Conservation (phyloP, 352 stramenopile genomes). For the Globisporangium emineosum region DNA sequence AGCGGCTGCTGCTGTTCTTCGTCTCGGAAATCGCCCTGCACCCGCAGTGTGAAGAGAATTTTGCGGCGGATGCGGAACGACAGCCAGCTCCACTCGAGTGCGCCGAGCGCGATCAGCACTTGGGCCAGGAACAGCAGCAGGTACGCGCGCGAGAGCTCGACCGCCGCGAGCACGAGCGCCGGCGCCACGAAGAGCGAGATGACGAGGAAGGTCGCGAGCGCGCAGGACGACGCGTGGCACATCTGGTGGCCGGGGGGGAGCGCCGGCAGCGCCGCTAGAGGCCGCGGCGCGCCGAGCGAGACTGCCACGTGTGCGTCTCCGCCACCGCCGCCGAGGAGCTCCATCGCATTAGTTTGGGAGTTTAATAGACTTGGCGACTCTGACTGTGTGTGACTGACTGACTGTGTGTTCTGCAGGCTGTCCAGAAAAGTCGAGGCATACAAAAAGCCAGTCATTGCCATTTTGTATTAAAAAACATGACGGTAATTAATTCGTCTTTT, state of each 20-base stretch:
- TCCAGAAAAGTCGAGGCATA: background rate
- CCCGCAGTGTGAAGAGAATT: constrained; percentile 33
- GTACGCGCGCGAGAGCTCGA: constrained; percentile 36
- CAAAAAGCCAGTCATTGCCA: background rate
- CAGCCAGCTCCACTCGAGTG: constrained; percentile 52
- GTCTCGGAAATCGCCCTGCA: background rate
- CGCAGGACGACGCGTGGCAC: constrained; percentile 13
- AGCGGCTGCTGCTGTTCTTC: background rate
- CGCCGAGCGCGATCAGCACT: constrained; percentile 31
- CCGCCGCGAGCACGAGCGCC: constrained; percentile 27
- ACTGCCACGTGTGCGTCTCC: constrained; percentile 1
- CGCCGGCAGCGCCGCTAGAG: background rate
- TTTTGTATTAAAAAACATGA: constrained; percentile 4
- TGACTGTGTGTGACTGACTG: too few relatives aligned
- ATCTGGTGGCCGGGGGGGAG: constrained; percentile 29
- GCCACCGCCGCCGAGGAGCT: background rate
- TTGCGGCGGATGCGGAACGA: constrained; percentile 44
- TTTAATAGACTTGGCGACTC: background rate
- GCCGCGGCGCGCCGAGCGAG: background rate
- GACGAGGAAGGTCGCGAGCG: constrained; percentile 26
- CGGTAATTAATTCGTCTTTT: constrained; percentile 5
- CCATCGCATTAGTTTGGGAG: background rate
- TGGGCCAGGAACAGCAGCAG: constrained; percentile 42
- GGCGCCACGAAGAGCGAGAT: constrained; percentile 30
- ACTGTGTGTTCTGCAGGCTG: background rate